Conservation (phyloP, 202 grass and related monocot genomes). For the Carex sylvatica region DNA sequence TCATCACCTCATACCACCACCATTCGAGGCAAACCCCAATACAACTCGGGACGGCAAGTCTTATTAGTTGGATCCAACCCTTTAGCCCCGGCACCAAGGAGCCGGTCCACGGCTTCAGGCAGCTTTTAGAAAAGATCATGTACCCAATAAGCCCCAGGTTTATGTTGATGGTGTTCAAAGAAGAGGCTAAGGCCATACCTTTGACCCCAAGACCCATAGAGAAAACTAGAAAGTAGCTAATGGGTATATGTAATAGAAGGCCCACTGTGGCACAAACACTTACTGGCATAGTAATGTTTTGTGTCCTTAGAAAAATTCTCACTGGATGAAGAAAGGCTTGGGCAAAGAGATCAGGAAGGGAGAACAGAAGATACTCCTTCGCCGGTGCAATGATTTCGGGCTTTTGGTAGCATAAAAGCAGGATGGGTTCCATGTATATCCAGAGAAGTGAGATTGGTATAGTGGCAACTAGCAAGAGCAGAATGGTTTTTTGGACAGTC, state of each 20-base stretch:
- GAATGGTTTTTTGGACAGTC: slow-evolving; percentile 36
- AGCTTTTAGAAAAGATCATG: slow-evolving; percentile 21
- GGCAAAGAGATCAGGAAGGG: slow-evolving; percentile 41
- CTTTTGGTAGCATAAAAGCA: slow-evolving; percentile 33
- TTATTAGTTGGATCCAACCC: slow-evolving; percentile 33
- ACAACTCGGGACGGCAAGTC: slow-evolving; percentile 34
- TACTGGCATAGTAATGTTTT: slow-evolving; percentile 35
- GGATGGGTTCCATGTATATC: slow-evolving; percentile 36
- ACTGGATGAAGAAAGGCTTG: slow-evolving; percentile 42
- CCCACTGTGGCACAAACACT: slow-evolving; percentile 31
- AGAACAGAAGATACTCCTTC: slow-evolving; percentile 37
- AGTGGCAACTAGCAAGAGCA: slow-evolving; percentile 32
- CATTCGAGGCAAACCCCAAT: slow-evolving; percentile 45
- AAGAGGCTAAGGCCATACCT: slow-evolving; percentile 39
- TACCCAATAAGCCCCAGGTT: slow-evolving; percentile 30
- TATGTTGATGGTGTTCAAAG: slow-evolving; percentile 39
- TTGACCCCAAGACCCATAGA: slow-evolving; percentile 30
- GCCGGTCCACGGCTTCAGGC: slow-evolving; percentile 33
- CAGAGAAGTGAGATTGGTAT: slow-evolving; percentile 39
- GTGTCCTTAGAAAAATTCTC: slow-evolving; percentile 39
- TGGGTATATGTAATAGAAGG: slow-evolving; percentile 34
- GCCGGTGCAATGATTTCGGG: slow-evolving; percentile 21
- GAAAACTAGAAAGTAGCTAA: slow-evolving; percentile 32
- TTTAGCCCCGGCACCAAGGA: slow-evolving; percentile 23
- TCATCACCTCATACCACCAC: slow-evolving; percentile 57